phyloP scores from a whole-genome alignment of 306 rosid species.

The Prinsepia uniflora region DNA sequence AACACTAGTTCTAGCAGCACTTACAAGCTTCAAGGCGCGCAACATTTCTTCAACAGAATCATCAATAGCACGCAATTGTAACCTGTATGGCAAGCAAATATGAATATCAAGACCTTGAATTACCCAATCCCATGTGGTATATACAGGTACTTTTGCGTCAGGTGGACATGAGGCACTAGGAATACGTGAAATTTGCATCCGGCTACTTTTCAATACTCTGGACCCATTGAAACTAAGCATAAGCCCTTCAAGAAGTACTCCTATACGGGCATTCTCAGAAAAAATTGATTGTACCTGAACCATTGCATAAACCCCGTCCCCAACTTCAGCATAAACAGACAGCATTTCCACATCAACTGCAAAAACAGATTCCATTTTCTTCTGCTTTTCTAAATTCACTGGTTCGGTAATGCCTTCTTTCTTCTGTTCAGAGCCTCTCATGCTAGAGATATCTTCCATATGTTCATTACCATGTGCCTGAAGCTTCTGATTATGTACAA shows the following conservation, averaged over 20 bases:
- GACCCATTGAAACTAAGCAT: slow-evolving; percentile 72
- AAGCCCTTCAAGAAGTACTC: slow-evolving; percentile 96
- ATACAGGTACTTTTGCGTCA: slow-evolving; percentile 43
- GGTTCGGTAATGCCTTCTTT: slow-evolving; percentile 48
- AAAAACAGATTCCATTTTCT: slow-evolving; percentile 84
- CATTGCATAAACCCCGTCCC: slow-evolving; percentile 91
- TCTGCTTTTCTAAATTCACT: slow-evolving; percentile 58
- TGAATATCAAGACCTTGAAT: slow-evolving; percentile 93
- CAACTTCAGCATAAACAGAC: slow-evolving; percentile 74
- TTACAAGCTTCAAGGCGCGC: slow-evolving; percentile 77
- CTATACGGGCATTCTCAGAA: slow-evolving; percentile 96
- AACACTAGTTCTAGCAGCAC: slow-evolving; percentile 71
- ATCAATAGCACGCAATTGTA: slow-evolving; percentile 95
- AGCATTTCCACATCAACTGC: slow-evolving; percentile 92
- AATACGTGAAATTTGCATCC: slow-evolving; percentile 95
- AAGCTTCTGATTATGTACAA: slow-evolving; percentile 69
- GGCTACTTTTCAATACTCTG: slow-evolving; percentile 78
- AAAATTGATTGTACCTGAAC: slow-evolving; percentile 94
- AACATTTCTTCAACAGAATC: slow-evolving; percentile 92
- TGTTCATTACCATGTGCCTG: slow-evolving; percentile 43
- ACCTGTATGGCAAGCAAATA: slow-evolving; percentile 83
- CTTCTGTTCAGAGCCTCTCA: slow-evolving; percentile 47
- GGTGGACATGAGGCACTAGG: slow-evolving; percentile 64
- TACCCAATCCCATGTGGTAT: slow-evolving; percentile 88
- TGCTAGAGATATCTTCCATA: slow-evolving; percentile 35